phyloP scores from a whole-genome alignment of 2,329 filamentous ascomycete genomes.

The Calonectria henricotiae region DNA sequence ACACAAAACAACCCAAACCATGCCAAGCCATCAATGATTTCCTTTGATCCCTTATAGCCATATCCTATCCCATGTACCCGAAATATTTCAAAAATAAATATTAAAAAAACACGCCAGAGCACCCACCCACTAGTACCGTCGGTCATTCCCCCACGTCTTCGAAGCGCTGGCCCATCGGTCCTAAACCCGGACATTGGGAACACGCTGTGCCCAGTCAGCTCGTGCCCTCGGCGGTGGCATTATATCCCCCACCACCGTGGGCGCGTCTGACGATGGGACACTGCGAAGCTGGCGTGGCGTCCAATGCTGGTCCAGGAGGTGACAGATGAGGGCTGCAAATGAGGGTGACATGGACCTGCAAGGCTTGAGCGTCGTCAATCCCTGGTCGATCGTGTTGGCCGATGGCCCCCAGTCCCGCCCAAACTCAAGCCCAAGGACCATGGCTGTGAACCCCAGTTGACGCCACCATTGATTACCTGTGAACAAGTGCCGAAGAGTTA shows the following conservation, averaged over 20 bases:
- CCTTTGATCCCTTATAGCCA: constrained; percentile 44
- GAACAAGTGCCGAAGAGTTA: constrained; percentile 27
- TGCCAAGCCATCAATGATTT: constrained; percentile 42
- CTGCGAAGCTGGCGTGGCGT: constrained; percentile 44
- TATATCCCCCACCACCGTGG: constrained; percentile 40
- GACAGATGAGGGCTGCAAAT: constrained; percentile 31
- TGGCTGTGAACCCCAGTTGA: constrained; percentile 22
- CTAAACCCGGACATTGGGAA: constrained; percentile 32
- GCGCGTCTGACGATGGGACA: constrained; percentile 31
- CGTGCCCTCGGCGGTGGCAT: constrained; percentile 20
- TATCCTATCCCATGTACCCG: constrained; percentile 46
- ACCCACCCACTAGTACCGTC: constrained; percentile 38
- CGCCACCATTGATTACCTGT: constrained; percentile 25
- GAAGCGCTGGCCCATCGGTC: constrained; percentile 3
- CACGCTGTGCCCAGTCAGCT: constrained; percentile 30
- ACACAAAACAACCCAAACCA: constrained; percentile 15
- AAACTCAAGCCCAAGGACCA: constrained; percentile 18
- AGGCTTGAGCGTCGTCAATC: constrained; percentile 35
- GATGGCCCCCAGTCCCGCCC: constrained; percentile 27
- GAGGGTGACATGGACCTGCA: constrained; percentile 35
- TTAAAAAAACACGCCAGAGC: constrained; percentile 35
- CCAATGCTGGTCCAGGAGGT: constrained; percentile 37
- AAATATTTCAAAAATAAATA: constrained; percentile 33
- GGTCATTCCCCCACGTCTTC: constrained; percentile 30
- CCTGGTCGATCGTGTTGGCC: constrained; percentile 32